Evolutionary conservation across 2,329 filamentous ascomycete species (phyloP), one percentile per base, ranked within the genome.

Genomic region (Coniosporium tulheliwenetii): DNA sequence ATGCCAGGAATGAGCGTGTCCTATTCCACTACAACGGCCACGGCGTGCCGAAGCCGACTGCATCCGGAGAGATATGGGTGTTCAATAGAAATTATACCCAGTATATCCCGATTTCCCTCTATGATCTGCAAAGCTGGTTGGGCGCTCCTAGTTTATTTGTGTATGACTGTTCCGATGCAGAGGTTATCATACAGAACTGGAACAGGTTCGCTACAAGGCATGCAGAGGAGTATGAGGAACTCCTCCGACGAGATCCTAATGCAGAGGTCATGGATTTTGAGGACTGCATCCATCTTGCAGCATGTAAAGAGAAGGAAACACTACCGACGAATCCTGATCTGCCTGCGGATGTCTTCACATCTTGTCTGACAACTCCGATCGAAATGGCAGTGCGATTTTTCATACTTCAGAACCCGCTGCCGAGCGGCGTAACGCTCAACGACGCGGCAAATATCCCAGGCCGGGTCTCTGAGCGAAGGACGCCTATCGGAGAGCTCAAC

Each of bases 21-120:
- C 67, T 98, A n/a, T 85, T 98, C 52, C 91, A 98, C 58, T 98
- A 98, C 69, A 98, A 98, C 52, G 91, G 91, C 12, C 91, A 98
- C 59, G 91, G 91, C 37, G 91, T 98, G 9, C 91, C 91, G 1
- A 85, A 95, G 54, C 91, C 91, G 2, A 98, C 91, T 1, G 78
- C 83, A 2, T 95, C 89, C 4, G 91, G 91, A 10, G 91, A 98
- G 60, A 93, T 98, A 14, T 98, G 91, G 91, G 93, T 96, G 5
- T 98, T 98, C 61, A 98, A 98, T 62, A 89, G 91, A 51, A 96
- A 85, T 50, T 98, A 95, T 58, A 98, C 91, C 0, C 91, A 98
- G 61, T 98, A 98, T 57, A 98, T 98, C 35, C 91, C 91, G 0
- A 84, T 98, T 36, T 94, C 89, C 1, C 67, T 98, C 8, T 95